phyloP scores from a whole-genome alignment of 768 basidiomycete genomes.

The Trametes meyenii region DNA sequence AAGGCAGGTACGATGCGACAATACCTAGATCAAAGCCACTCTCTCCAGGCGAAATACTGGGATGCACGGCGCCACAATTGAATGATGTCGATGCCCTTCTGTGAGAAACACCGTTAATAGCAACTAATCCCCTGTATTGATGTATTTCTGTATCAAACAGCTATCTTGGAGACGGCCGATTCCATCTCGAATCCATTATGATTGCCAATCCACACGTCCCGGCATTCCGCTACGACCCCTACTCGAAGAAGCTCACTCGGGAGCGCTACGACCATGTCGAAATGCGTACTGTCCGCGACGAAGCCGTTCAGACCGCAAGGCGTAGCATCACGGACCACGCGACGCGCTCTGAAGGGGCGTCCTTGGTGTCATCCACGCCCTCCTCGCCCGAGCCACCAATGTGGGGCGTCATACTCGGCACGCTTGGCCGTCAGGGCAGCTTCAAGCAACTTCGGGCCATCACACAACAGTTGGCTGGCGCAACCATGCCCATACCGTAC shows the following conservation, averaged over 20 bases:
- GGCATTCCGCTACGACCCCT: slow-evolving; percentile 97
- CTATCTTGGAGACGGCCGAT: slow-evolving; percentile 96
- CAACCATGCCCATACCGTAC: slow-evolving; percentile 64
- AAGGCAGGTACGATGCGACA: slow-evolving; percentile 68
- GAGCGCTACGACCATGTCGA: slow-evolving; percentile 89
- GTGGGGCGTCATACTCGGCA: slow-evolving; percentile 95
- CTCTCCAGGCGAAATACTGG: slow-evolving; percentile 95
- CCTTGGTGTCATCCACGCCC: slow-evolving; percentile 8
- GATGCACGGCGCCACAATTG: slow-evolving; percentile 91
- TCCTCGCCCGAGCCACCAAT: slow-evolving; percentile 33
- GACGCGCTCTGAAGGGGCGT: slow-evolving; percentile 8
- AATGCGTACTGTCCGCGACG: slow-evolving; percentile 76
- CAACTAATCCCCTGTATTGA: not conserved
- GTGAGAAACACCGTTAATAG: slow-evolving; percentile 50
- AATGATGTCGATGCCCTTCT: slow-evolving; percentile 85
- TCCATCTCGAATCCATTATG: slow-evolving; percentile 99
- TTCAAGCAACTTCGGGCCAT: slow-evolving; percentile 87
- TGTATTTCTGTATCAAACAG: slow-evolving; percentile 44
- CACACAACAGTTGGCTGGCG: slow-evolving; percentile 63
- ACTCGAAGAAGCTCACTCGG: slow-evolving; percentile 94
- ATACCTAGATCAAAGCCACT: slow-evolving; percentile 91
- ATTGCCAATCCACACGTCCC: slow-evolving; percentile 96
- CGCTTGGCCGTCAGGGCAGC: slow-evolving; percentile 92
- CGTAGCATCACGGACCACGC: slow-evolving; percentile 51
- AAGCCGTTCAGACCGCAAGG: slow-evolving; percentile 76